phyloP scores from a whole-genome alignment of 2,329 filamentous ascomycete species.

The Coleophoma eucalyptorum region DNA sequence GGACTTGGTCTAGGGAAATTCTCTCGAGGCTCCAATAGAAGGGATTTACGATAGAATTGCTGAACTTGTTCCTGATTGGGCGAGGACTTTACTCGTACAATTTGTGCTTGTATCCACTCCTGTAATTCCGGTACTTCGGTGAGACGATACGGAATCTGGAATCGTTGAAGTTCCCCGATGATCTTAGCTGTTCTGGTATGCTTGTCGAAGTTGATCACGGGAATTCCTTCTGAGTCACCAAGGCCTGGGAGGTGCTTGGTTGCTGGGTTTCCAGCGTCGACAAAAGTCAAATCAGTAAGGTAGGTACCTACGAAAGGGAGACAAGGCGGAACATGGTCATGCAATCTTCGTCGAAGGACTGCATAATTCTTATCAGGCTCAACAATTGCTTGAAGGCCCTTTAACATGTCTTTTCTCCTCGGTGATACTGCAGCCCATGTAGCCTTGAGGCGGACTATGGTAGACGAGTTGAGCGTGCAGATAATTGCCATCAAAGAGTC shows the following conservation, averaged over 20 bases:
- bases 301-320: conserved; percentile 96
- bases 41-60: conserved; percentile 63
- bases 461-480: conserved; percentile 88
- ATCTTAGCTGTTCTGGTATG: conserved; percentile 92
- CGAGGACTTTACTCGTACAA: conserved; percentile 58
- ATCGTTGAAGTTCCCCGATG: conserved; percentile 91
- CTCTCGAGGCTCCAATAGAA: conserved; percentile 60
- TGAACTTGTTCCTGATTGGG: conserved; percentile 59
- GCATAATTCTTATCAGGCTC: conserved; percentile 91
- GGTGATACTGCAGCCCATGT: conserved; percentile 89
- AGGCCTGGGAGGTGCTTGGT: conserved; percentile 68
- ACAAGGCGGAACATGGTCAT: conserved; percentile 85
- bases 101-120: conserved; percentile 84
- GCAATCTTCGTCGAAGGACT: conserved; percentile 75
- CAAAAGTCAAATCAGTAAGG: conserved; percentile 91
- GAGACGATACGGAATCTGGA: conserved; percentile 89
- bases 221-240: conserved; percentile 58
- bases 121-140: conserved; percentile 83
- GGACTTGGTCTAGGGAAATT: conserved; percentile 19
- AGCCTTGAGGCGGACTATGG: conserved; percentile 79
- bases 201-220: conserved; percentile 97
- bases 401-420: conserved; percentile 78
- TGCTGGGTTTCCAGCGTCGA: conserved; percentile 88
- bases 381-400: conserved; percentile 76
- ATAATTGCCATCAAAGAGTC: conserved; percentile 97